Percentiles rank a stretch among this genome's conserved stretches.
Evolutionary conservation across 768 basidiomycete species (phyloP).

Genomic region (Heimioporus sp.): DNA sequence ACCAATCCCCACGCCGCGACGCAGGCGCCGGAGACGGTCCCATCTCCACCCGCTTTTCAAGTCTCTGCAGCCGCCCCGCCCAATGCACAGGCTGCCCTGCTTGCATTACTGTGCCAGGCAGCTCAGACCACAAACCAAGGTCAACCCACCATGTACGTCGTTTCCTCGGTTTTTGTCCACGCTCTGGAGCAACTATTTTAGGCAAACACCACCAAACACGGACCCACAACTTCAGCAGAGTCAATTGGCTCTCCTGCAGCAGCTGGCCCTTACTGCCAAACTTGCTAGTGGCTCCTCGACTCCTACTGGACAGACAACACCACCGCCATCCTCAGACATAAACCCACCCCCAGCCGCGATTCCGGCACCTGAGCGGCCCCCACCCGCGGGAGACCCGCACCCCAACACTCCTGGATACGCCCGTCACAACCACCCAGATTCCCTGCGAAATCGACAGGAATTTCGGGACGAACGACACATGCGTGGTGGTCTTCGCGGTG

Average conservation of each 20-base stretch:
- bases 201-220: slow-evolving; percentile 65
- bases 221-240: slow-evolving; percentile 45
- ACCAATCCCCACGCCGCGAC: slow-evolving; percentile 40
- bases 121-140: slow-evolving; percentile 41
- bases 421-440: slow-evolving; percentile 33
- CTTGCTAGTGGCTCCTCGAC: slow-evolving; percentile 31
- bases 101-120: slow-evolving; percentile 70
- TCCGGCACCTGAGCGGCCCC: slow-evolving; percentile 1
- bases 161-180: not conserved
- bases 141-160: slow-evolving; percentile 37
- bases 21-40: slow-evolving; percentile 27
- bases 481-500: slow-evolving; percentile 55
- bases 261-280: slow-evolving; percentile 64
- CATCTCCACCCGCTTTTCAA: slow-evolving; percentile 26
- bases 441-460: slow-evolving; percentile 37
- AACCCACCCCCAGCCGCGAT: not conserved
- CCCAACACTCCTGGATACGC: slow-evolving; percentile 35
- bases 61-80: slow-evolving; percentile 23
- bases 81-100: slow-evolving; percentile 58
- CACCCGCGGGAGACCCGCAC: slow-evolving; percentile 17
- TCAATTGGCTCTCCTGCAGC: slow-evolving; percentile 74
- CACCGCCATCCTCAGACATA: slow-evolving; percentile 17
- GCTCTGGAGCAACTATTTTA: slow-evolving; percentile 20
- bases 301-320: slow-evolving; percentile 25
- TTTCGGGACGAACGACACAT: slow-evolving; percentile 45